These are phyloP conservation scores for Fusarium sp. DNA, from an alignment of 2,329 filamentous ascomycete species.

Conservation along the genomic window DNA sequence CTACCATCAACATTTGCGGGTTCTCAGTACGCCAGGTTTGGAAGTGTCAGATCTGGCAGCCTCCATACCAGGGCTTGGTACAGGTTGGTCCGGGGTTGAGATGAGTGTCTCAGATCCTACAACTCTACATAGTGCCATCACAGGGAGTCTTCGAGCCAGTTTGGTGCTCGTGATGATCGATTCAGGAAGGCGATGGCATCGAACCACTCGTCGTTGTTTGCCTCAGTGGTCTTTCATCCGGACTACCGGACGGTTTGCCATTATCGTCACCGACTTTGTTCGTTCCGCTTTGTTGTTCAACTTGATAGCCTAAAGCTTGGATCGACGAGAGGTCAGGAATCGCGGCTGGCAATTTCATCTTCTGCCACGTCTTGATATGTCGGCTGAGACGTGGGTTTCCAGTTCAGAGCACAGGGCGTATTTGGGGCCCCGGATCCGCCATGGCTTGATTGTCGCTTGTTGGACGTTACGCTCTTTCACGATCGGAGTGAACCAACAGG, in stretches of 20 bases:
- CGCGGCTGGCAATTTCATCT: neutral
- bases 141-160: neutral
- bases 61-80: neutral
- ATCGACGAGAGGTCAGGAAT: neutral
- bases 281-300: neutral
- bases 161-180: neutral
- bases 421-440: conserved; percentile 1
- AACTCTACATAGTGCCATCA: neutral
- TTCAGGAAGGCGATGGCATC: neutral
- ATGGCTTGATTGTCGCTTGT: neutral
- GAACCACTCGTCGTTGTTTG: neutral
- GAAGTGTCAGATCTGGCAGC: neutral
- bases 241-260: neutral
- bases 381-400: neutral
- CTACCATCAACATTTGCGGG: neutral
- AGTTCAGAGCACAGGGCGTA: neutral
- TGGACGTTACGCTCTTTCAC: neutral
- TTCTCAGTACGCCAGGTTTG: neutral
- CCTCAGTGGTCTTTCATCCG: neutral
- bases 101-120: conserved; percentile 5
- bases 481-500: neutral
- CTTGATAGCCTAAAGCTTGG: neutral
- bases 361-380: neutral
- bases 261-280: neutral
- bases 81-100: neutral